Evolutionary conservation across 768 basidiomycete species (phyloP), one percentile per base, ranked within the genome.

Genomic region (Sporobolomyces phaffii): DNA sequence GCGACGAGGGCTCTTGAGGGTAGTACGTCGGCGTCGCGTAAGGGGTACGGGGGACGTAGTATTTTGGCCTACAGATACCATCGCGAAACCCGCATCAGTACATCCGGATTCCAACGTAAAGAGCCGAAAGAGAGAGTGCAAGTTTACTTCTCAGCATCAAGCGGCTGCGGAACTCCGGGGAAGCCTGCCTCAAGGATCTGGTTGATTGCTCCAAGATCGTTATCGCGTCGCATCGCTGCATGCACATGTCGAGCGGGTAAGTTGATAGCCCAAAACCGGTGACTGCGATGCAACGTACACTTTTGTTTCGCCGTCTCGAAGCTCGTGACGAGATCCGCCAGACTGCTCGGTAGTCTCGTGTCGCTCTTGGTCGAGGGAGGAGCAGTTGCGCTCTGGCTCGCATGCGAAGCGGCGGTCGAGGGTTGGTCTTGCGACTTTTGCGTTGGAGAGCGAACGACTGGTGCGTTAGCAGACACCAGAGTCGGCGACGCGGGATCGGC

Each of bases 261-360:
- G n/a, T n/a, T n/a, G n/a, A n/a, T n/a, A n/a, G n/a, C n/a, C n/a
- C n/a, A n/a, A 33, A 26, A 45, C 7, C 1, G 31, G 9, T 36
- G 13, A 60, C 73, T 58, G 56, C n/a, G n/a, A n/a, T n/a, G n/a
- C n/a, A n/a, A n/a, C n/a, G n/a, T n/a, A 92, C 93, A 91, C 77
- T 96, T 92, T 81, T 94, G 91, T 80, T 97, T 98, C 48, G 94
- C 91, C 50, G 83, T 88, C 80, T 98, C 94, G 75, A 97, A 98
- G 44, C 90, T 91, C 26, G 88, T 85, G 44, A 97, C 92, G 59
- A 99, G 81, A 76, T 97, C 94, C 15, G 90, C 90, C 76, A 99
- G 77, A 31, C 86, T 90, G 62, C 86, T 89, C 22, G 90, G 91
- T 47, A 77, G 45, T 34, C 75, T 52, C n/a, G 83, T 87, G 86